phyloP scores from a whole-genome alignment of 2,329 filamentous ascomycete species.

The Cercospora berteroae region DNA sequence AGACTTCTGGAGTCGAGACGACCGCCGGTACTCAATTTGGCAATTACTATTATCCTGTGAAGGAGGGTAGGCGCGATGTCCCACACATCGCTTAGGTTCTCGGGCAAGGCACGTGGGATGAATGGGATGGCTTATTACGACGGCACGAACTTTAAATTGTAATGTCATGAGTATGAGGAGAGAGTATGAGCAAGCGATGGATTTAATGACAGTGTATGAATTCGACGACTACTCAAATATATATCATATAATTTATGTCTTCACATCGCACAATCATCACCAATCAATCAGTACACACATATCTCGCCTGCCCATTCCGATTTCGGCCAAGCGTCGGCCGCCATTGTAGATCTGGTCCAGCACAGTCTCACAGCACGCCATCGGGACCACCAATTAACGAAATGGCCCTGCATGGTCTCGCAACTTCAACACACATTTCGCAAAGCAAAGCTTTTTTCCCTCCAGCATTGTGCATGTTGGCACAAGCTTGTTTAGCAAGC shows the following conservation, averaged over 20 bases:
- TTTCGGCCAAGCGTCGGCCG: constrained; percentile 7
- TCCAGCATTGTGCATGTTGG: neutral
- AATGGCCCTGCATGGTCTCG: neutral
- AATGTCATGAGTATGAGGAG: neutral
- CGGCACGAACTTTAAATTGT: neutral
- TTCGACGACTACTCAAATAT: neutral
- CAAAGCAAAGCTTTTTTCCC: neutral
- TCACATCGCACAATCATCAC: neutral
- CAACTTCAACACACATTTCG: neutral
- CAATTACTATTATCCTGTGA: neutral
- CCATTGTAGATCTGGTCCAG: neutral
- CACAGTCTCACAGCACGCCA: constrained; percentile 10
- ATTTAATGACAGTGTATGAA: neutral
- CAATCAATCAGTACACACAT: neutral
- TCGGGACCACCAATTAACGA: neutral
- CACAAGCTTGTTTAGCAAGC: neutral
- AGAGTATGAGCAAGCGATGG: neutral
- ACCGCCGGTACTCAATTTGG: neutral
- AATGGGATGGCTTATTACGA: neutral
- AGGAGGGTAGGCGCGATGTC: neutral
- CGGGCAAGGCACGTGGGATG: neutral
- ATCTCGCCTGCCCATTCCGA: constrained; percentile 7
- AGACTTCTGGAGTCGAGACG: neutral
- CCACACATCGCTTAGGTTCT: neutral
- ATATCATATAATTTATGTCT: neutral